These are phyloP conservation scores for Lodderomyces oxycetoniae DNA, from an alignment of 1,139 yeast species.

Conservation along the genomic window DNA sequence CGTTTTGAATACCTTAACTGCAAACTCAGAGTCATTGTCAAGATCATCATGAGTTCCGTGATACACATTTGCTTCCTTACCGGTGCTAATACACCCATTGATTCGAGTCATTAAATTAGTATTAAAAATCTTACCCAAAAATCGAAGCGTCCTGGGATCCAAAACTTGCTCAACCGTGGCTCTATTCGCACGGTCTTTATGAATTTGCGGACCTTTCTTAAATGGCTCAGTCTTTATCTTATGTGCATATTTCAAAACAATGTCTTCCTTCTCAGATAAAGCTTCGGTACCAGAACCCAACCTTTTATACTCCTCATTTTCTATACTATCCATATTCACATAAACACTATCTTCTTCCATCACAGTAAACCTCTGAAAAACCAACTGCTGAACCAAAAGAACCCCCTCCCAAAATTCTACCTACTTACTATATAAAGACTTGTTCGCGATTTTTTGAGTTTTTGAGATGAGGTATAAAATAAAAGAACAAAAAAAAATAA, in stretches of 20 bases:
- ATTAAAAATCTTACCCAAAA: constrained; percentile 74
- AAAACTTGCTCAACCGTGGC: constrained; percentile 97
- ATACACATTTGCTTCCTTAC: constrained; percentile 97
- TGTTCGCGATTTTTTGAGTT: too few relatives aligned
- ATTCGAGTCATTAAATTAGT: constrained; percentile 79
- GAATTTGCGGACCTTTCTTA: constrained; percentile 51
- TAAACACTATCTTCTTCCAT: not conserved
- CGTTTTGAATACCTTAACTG: constrained; percentile 93
- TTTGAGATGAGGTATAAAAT: too few relatives aligned
- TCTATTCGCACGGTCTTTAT: constrained; percentile 81
- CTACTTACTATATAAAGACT: too few relatives aligned
- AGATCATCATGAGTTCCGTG: constrained; percentile 77
- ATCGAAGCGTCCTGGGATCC: constrained; percentile 88
- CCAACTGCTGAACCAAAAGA: too few relatives aligned
- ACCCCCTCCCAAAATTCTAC: too few relatives aligned
- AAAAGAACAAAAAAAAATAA: constrained; percentile 3
- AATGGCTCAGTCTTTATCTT: constrained; percentile 61
- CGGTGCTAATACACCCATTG: constrained; percentile 93
- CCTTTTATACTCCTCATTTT: not conserved
- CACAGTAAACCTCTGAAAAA: too few relatives aligned
- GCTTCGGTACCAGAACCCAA: constrained; percentile 1
- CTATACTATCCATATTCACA: too few relatives aligned
- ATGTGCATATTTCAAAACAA: constrained; percentile 57
- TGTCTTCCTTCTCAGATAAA: constrained; percentile 51
- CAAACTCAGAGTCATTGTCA: constrained; percentile 48